Percentiles rank a stretch among this genome's conserved stretches.
These are phyloP conservation scores for Trichoderma oligosporum DNA, from an alignment of 2,329 filamentous ascomycete species.

Conservation along the genomic window DNA sequence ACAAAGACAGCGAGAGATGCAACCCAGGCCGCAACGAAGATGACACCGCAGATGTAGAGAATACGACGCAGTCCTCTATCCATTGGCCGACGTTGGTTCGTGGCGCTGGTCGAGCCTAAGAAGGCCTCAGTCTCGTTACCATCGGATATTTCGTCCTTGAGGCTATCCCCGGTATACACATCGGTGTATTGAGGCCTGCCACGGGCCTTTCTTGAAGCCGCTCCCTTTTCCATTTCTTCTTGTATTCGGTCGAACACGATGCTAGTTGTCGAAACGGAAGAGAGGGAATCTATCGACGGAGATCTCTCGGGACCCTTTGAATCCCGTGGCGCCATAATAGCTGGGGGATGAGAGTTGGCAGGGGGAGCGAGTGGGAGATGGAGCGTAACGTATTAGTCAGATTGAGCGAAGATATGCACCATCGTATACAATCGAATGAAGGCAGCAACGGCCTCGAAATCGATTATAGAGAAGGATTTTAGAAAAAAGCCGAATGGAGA, in stretches of 20 bases:
- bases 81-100: constrained; percentile 50
- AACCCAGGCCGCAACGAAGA: constrained; percentile 66
- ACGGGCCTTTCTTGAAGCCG: constrained; percentile 21
- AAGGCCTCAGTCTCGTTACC: constrained; percentile 53
- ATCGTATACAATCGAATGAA: not conserved
- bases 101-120: constrained; percentile 36
- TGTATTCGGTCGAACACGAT: constrained; percentile 74
- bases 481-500: not conserved
- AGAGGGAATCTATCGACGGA: constrained; percentile 56
- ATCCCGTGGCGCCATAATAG: constrained; percentile 9
- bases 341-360: not conserved
- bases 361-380: not conserved
- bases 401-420: not conserved
- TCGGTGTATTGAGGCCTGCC: constrained; percentile 32
- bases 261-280: constrained; percentile 80
- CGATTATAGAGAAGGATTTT: not conserved
- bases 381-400: not conserved
- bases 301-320: constrained; percentile 21
- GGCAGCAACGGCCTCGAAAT: not conserved
- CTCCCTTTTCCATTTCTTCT: constrained; percentile 45
- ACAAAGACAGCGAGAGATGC: constrained; percentile 65
- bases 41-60: constrained; percentile 56
- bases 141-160: constrained; percentile 27
- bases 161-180: constrained; percentile 36
- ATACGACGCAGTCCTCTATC: constrained; percentile 62